phyloP scores from a whole-genome alignment of 1,284 basidiomycete species.

The Cutaneotrichosporon daszewskae region DNA sequence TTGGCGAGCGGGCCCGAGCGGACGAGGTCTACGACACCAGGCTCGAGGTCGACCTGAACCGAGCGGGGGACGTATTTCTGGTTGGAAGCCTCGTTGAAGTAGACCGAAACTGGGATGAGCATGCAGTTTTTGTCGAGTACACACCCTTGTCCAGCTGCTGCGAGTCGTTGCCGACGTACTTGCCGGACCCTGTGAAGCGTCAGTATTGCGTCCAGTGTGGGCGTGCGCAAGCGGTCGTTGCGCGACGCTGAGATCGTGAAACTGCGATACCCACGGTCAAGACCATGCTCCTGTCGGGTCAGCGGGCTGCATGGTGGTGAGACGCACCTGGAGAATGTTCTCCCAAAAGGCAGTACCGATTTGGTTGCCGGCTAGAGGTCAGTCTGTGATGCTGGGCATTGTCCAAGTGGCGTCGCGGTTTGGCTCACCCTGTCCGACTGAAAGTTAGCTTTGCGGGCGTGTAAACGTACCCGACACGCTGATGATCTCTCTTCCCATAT shows the following conservation, averaged over 20 bases:
- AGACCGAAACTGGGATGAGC: slow-evolving; percentile 38
- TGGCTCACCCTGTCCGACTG: slow-evolving; percentile 25
- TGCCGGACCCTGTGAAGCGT: slow-evolving; percentile 27
- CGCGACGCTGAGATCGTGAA: background rate
- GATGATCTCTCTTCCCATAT: slow-evolving; percentile 42
- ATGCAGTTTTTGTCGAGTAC: slow-evolving; percentile 1
- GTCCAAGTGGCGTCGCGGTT: background rate
- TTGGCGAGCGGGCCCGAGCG: slow-evolving; percentile 52
- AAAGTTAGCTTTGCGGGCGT: slow-evolving; percentile 8
- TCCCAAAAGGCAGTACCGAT: slow-evolving; percentile 46
- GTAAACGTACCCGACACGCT: slow-evolving; percentile 37
- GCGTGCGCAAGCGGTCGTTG: background rate
- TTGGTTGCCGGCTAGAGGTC: slow-evolving; percentile 37
- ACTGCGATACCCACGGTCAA: slow-evolving; percentile 38
- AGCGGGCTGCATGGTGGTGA: background rate
- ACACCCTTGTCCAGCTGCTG: slow-evolving; percentile 38
- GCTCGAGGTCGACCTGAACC: slow-evolving; percentile 83
- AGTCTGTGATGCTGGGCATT: slow-evolving; percentile 1
- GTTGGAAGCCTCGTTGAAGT: slow-evolving; percentile 46
- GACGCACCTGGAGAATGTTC: slow-evolving; percentile 38
- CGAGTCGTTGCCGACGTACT: slow-evolving; percentile 38
- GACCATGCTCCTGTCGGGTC: slow-evolving; percentile 35
- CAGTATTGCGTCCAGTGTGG: background rate
- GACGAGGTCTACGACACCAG: slow-evolving; percentile 73
- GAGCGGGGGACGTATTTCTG: slow-evolving; percentile 79